phyloP scores from a whole-genome alignment of 2,329 filamentous ascomycete genomes.

The Exophiala xenobiotica region DNA sequence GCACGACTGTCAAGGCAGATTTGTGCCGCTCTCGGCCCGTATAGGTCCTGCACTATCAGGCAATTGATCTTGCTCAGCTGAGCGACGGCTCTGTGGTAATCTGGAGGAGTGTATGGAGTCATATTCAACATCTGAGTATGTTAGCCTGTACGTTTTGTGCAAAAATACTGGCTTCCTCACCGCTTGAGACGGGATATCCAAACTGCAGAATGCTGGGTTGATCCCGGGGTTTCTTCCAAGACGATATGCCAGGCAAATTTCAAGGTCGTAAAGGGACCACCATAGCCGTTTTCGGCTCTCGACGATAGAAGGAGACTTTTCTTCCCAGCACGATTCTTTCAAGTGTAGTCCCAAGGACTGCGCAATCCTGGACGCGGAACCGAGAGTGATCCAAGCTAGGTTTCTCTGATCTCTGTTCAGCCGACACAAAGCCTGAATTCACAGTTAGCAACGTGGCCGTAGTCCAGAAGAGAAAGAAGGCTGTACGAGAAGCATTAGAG shows the following conservation, averaged over 20 bases:
- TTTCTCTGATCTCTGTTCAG: background rate
- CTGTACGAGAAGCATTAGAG: background rate
- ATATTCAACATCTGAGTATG: background rate
- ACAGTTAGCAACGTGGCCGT: background rate
- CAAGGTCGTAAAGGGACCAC: slow-evolving; percentile 1
- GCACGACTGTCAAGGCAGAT: background rate
- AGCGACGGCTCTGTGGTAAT: background rate
- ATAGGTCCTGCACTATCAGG: background rate
- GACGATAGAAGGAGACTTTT: background rate
- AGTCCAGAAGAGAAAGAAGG: background rate
- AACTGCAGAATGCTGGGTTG: background rate
- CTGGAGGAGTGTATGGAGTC: background rate
- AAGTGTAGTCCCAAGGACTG: background rate
- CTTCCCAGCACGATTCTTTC: background rate
- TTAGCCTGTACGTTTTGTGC: background rate
- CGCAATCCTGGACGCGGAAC: background rate
- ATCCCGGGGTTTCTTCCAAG: background rate
- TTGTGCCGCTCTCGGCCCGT: background rate
- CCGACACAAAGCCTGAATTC: background rate
- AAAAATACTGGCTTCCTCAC: background rate
- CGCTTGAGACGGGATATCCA: background rate
- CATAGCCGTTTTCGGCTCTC: background rate
- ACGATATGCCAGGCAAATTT: background rate
- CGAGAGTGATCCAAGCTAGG: background rate
- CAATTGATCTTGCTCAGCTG: background rate